Percentiles rank a stretch among this genome's conserved stretches.
These are phyloP conservation scores for Saccharomycopsis selenospora DNA, from an alignment of 805 yeast genomes.

Conservation along the genomic window DNA sequence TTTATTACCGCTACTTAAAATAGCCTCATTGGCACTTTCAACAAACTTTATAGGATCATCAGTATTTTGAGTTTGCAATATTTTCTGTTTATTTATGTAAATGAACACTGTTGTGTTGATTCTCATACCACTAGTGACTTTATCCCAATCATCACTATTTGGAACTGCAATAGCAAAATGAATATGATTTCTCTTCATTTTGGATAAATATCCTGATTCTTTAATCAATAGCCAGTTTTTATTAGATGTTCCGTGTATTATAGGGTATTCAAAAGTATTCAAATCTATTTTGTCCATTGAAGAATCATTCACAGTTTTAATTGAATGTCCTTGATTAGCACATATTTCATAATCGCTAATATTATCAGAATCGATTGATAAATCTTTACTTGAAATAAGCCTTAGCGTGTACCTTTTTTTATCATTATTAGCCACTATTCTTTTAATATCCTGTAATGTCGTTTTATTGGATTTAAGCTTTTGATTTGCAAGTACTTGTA, in stretches of 20 bases:
- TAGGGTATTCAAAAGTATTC: slow-evolving; percentile 40
- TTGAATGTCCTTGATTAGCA: slow-evolving; percentile 91
- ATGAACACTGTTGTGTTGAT: slow-evolving; percentile 47
- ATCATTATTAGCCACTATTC: slow-evolving; percentile 56
- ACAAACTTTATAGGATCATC: slow-evolving; percentile 43
- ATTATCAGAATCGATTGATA: background rate
- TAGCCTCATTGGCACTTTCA: slow-evolving; percentile 67
- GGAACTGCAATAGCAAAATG: slow-evolving; percentile 64
- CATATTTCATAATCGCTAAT: slow-evolving; percentile 42
- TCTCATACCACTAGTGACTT: slow-evolving; percentile 71
- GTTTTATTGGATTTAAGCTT: slow-evolving; percentile 50
- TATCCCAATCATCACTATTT: slow-evolving; percentile 26
- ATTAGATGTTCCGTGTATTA: slow-evolving; percentile 76
- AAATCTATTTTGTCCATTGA: slow-evolving; percentile 28
- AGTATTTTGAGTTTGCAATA: slow-evolving; percentile 31
- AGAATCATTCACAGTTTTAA: slow-evolving; percentile 39
- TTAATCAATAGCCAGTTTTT: slow-evolving; percentile 42
- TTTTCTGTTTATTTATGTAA: slow-evolving; percentile 48
- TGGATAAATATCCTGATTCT: slow-evolving; percentile 48
- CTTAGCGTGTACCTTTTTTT: slow-evolving; percentile 63
- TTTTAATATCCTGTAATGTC: slow-evolving; percentile 47
- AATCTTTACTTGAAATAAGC: slow-evolving; percentile 5
- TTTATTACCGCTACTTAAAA: slow-evolving; percentile 54
- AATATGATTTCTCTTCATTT: slow-evolving; percentile 76
- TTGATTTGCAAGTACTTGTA: slow-evolving; percentile 46